Conservation (phyloP, 768 basidiomycete genomes). For the Chalciporus sphaerocephalus region DNA sequence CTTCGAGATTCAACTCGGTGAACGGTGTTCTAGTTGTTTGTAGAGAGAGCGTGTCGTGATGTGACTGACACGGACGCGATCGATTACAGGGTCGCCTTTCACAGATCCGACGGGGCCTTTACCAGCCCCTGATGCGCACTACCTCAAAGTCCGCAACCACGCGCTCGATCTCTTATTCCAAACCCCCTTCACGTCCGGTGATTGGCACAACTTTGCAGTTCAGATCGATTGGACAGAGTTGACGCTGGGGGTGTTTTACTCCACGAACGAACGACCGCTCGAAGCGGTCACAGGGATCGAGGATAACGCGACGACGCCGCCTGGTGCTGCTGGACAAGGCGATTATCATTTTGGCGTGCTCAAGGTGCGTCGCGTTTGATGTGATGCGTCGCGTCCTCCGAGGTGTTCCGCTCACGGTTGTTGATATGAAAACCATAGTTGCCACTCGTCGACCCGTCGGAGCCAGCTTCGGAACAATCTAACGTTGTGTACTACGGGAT, state of each 20-base stretch:
- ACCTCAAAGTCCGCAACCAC: constrained; percentile 55
- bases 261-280: constrained; percentile 37
- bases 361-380: constrained; percentile 38
- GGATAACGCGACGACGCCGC: constrained; percentile 38
- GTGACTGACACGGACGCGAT: too few relatives aligned
- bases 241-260: constrained; percentile 51
- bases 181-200: constrained; percentile 38
- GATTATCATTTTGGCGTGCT: constrained; percentile 60
- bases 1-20: constrained; percentile 57
- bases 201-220: constrained; percentile 61
- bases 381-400: neutral
- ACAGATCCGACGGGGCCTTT: constrained; percentile 45
- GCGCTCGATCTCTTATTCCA: constrained; percentile 47
- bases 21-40: constrained; percentile 8
- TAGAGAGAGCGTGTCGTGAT: too few relatives aligned
- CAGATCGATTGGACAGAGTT: constrained; percentile 51
- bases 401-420: neutral
- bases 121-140: constrained; percentile 41
- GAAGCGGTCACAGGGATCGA: constrained; percentile 39
- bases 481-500: constrained; percentile 58
- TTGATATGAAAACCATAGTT: constrained; percentile 36
- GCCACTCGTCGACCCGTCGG: constrained; percentile 45
- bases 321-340: constrained; percentile 46
- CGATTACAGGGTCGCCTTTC: constrained; percentile 52
- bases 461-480: constrained; percentile 42